Evolutionary conservation across 2,329 filamentous ascomycete genomes (phyloP), one percentile per base, ranked within the genome.

Genomic region (Aaosphaeria arxii): DNA sequence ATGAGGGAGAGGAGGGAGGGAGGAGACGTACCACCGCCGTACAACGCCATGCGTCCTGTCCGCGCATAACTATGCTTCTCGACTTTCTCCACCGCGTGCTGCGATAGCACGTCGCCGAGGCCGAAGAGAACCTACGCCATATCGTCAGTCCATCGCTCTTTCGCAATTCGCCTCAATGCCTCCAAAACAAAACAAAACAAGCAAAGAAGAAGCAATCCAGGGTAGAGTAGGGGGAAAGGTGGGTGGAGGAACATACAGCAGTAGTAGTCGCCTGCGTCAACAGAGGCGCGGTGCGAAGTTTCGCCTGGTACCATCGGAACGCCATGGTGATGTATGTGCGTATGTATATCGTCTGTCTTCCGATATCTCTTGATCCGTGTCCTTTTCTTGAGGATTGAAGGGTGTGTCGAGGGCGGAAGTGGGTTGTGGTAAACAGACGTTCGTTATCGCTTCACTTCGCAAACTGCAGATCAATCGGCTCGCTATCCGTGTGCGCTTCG

Each of bases 221-320:
- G 32, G 32, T 7, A 40, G 39, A 7, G 7, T 6, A 13, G 17
- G 39, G 9, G 39, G 32, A 29, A 24, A 36, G 32, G 31, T 6
- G 30, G 13, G 35, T 30, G 17, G 39, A 7, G 17, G 17, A 40
- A 41, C 57, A n/a, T 61, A 84, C 81, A 43, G 89, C 88, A 36
- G 92, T 96, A 48, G 91, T 95, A 61, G 96, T 76, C 68, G 87
- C 89, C 77, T 96, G 90, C 7, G 92, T 97, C 64, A 96, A 83
- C 60, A 97, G 77, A 51, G 92, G 92, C 66, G 88, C 83, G 63
- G 84, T 82, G 60, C 87, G 86, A 68, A 96, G 79, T 71, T 84
- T 88, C 66, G 83, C 79, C 74, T 95, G 90, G 77, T 97, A 97
- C 91, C 91, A 84, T 41, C 50, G 33, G 33, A 36, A 24, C 17